phyloP scores from a whole-genome alignment of 2,329 filamentous ascomycete genomes.

The Thielaviopsis cerberus region DNA sequence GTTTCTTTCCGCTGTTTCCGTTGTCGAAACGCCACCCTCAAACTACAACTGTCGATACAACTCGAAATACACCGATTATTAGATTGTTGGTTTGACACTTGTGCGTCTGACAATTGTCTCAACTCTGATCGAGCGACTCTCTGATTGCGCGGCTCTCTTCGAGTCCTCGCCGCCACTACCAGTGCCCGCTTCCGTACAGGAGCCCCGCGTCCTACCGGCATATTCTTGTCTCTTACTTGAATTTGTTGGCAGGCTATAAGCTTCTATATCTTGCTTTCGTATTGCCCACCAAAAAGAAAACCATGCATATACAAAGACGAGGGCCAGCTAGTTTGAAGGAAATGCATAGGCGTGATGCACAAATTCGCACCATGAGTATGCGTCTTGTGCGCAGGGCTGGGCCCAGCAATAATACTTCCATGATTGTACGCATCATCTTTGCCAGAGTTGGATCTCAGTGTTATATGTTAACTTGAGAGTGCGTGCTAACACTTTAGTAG shows the following conservation, averaged over 20 bases:
- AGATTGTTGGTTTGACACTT: not conserved
- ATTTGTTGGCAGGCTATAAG: not conserved
- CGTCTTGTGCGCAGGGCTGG: not conserved
- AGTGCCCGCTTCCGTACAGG: not conserved
- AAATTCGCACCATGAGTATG: not conserved
- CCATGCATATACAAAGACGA: not conserved
- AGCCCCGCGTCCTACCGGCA: not conserved
- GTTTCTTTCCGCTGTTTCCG: not conserved
- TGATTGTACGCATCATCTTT: constrained; percentile 4
- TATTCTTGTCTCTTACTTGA: not conserved
- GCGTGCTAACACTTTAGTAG: not conserved
- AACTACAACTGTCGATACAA: not conserved
- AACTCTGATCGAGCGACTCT: too few species aligned
- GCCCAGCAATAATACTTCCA: constrained; percentile 6
- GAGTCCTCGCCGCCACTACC: not conserved
- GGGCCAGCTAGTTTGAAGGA: not conserved
- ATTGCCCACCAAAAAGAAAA: not conserved
- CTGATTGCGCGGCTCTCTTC: too few species aligned
- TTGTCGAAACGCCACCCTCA: not conserved
- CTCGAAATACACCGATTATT: not conserved
- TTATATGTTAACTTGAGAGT: not conserved
- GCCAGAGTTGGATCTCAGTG: not conserved
- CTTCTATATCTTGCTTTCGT: not conserved
- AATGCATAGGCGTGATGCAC: not conserved
- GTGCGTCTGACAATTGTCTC: not conserved